Conservation (phyloP, 75 land plant species). For the Cryptomeria japonica region DNA sequence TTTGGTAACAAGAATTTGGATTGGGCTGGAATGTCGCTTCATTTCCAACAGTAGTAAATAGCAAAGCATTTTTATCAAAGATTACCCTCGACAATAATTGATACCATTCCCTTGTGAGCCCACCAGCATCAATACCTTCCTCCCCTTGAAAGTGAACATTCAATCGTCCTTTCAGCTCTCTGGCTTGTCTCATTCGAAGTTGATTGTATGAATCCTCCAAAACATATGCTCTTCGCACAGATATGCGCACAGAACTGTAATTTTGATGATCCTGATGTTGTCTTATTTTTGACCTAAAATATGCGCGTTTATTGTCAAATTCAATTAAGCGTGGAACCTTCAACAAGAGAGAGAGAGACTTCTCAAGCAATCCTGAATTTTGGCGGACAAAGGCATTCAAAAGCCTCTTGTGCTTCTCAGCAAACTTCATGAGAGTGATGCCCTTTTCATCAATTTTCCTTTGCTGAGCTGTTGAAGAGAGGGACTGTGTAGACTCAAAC, state of each 20-base stretch:
- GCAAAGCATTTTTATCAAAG: constrained; percentile 95
- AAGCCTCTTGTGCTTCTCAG: constrained; percentile 87
- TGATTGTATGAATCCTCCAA: constrained; percentile 99
- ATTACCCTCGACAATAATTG: constrained; percentile 90
- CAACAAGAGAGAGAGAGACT: constrained; percentile 87
- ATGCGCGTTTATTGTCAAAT: constrained; percentile 94
- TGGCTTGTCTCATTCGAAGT: constrained; percentile 84
- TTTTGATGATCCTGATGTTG: constrained; percentile 97
- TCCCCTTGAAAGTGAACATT: constrained; percentile 99
- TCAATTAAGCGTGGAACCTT: constrained; percentile 93
- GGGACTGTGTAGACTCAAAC: constrained; percentile 30
- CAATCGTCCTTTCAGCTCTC: constrained; percentile 87
- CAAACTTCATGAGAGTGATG: constrained; percentile 76
- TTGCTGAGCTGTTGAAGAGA: constrained; percentile 4
- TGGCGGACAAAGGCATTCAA: constrained; percentile 94
- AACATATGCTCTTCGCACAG: constrained; percentile 92
- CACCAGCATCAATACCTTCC: constrained; percentile 99
- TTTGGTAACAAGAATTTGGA: constrained; percentile 97
- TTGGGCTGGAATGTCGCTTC: constrained; percentile 98
- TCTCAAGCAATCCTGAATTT: constrained; percentile 92
- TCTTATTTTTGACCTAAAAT: constrained; percentile 89
- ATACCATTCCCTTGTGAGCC: constrained; percentile 98
- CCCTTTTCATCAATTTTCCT: constrained; percentile 64
- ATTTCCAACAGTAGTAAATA: constrained; percentile 98
- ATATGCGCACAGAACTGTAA: constrained; percentile 86